Percentiles rank a stretch among this genome's conserved stretches.
phyloP scores from a whole-genome alignment of 441 rosid species.

The Theobroma grandiflorum region DNA sequence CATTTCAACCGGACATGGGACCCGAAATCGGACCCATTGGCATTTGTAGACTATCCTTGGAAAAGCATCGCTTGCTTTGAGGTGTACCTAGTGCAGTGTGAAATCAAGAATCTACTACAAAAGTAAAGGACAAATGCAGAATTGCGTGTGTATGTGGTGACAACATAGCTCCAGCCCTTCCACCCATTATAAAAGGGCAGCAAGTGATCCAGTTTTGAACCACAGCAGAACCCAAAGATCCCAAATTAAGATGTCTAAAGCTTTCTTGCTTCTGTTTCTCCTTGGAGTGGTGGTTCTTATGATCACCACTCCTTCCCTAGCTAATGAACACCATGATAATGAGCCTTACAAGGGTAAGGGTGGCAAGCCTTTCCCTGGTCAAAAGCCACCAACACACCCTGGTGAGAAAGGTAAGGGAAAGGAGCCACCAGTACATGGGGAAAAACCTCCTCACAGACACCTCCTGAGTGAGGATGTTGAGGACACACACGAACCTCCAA shows the following conservation, averaged over 20 bases:
- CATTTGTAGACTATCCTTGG: neutral
- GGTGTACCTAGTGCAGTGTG: neutral
- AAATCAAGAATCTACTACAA: neutral
- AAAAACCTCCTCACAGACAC: slow-evolving; percentile 21
- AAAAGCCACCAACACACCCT: neutral
- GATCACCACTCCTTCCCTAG: slow-evolving; percentile 21
- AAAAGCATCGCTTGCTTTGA: neutral
- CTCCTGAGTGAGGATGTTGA: slow-evolving; percentile 11
- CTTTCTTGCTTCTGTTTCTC: slow-evolving; percentile 13
- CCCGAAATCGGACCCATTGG: neutral
- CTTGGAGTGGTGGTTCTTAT: slow-evolving; percentile 17
- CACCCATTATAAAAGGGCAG: neutral
- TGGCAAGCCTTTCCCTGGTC: neutral
- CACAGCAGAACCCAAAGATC: neutral
- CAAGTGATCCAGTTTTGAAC: neutral
- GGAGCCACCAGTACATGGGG: slow-evolving; percentile 3
- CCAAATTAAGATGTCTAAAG: slow-evolving; percentile 10
- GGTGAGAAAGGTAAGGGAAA: neutral
- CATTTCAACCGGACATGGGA: neutral
- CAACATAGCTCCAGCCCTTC: neutral
- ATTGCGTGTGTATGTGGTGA: neutral
- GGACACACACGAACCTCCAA: neutral
- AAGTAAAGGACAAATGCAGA: neutral
- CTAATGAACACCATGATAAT: slow-evolving; percentile 6
- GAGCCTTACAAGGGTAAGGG: neutral